Conservation (phyloP, 1,284 basidiomycete species). For the Neonothopanus nambi region DNA sequence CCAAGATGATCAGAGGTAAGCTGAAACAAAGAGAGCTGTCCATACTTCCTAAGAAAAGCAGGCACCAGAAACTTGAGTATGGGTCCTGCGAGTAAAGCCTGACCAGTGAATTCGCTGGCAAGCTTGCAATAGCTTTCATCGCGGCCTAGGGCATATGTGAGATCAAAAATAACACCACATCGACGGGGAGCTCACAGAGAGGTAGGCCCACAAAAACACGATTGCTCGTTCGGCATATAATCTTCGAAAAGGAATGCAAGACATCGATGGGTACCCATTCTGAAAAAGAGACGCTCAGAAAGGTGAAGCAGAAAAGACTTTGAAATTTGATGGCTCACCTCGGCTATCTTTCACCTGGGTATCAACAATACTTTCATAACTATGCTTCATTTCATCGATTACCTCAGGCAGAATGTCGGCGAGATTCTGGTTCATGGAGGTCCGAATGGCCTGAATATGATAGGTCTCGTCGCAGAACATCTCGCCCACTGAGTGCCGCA, state of each 20-base stretch:
- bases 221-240: conserved; percentile 39
- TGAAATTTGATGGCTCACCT: neutral
- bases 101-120: conserved; percentile 18
- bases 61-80: conserved; percentile 26
- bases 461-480: conserved; percentile 24
- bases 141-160: conserved; percentile 16
- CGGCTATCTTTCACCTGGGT: neutral
- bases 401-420: conserved; percentile 26
- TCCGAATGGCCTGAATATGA: conserved; percentile 26
- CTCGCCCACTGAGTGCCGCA: conserved; percentile 25
- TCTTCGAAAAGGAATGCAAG: conserved; percentile 19
- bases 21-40: neutral
- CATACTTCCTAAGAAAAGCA: conserved; percentile 28
- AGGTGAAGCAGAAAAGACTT: neutral
- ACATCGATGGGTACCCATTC: conserved; percentile 23
- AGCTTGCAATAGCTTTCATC: conserved; percentile 23
- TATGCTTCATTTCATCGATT: conserved; percentile 27
- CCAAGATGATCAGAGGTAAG: neutral
- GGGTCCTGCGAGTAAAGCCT: conserved; percentile 20
- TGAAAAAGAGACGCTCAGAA: conserved; percentile 1
- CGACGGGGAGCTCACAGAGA: conserved; percentile 32
- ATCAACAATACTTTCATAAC: neutral
- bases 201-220: conserved; percentile 46
- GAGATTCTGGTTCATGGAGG: conserved; percentile 27
- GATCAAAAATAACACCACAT: neutral